phyloP scores from a whole-genome alignment of 306 rosid species.

The Quercus gilva region DNA sequence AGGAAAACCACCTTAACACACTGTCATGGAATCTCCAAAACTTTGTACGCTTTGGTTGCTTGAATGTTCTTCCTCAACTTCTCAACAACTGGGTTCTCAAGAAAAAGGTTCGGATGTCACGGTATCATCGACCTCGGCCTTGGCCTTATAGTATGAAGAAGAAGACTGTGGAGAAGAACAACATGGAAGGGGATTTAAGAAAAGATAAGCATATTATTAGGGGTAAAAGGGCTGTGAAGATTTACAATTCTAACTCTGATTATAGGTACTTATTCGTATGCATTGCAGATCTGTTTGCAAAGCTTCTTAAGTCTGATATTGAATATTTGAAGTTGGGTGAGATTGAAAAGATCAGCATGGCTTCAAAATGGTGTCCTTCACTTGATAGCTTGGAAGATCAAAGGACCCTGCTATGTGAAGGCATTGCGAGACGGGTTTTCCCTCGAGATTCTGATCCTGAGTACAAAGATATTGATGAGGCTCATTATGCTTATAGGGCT shows the following conservation, averaged over 20 bases:
- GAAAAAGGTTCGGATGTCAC: too few species aligned
- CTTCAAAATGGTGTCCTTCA: background rate
- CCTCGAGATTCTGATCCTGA: background rate
- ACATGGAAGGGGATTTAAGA: background rate
- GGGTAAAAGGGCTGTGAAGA: background rate
- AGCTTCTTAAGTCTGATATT: background rate
- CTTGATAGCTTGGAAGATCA: background rate
- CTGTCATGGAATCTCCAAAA: too few species aligned
- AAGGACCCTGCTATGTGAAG: background rate
- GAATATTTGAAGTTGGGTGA: background rate
- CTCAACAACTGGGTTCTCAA: too few species aligned
- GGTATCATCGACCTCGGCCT: too few species aligned
- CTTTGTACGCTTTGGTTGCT: too few species aligned
- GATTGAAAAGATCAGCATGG: background rate
- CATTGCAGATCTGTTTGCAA: background rate
- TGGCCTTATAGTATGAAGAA: too few species aligned
- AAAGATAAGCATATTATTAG: background rate
- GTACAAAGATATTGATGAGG: background rate
- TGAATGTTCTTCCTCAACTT: too few species aligned
- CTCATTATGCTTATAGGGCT: background rate
- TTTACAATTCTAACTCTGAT: background rate
- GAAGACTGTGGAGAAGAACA: background rate
- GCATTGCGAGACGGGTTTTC: background rate
- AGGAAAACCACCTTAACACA: too few species aligned
- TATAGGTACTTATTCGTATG: background rate